These are phyloP conservation scores for Metschnikowia chrysomelidarum DNA, from an alignment of 805 yeast genomes.

Conservation along the genomic window DNA sequence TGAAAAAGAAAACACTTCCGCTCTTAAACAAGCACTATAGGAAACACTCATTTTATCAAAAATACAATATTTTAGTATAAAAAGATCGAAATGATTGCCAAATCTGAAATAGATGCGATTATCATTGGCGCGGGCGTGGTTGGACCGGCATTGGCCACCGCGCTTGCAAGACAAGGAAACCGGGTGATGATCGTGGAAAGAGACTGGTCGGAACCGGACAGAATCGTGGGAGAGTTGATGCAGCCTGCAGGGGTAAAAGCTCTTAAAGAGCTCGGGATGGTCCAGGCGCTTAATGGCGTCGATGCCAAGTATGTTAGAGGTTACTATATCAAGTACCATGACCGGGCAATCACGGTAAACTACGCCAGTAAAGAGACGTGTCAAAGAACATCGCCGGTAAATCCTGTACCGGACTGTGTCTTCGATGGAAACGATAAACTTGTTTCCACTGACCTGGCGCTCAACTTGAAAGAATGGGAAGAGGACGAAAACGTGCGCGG, in stretches of 20 bases:
- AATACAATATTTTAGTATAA: too few species aligned
- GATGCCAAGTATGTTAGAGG: conserved; percentile 79
- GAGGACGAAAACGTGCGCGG: conserved; percentile 60
- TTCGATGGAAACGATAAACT: conserved; percentile 57
- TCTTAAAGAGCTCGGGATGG: conserved; percentile 78
- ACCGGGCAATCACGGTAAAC: conserved; percentile 55
- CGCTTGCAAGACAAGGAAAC: conserved; percentile 86
- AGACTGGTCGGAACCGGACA: conserved; percentile 88
- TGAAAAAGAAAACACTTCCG: too few species aligned
- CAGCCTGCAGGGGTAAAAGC: conserved; percentile 97
- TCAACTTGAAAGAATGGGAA: conserved; percentile 55
- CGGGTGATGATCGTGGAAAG: conserved; percentile 77
- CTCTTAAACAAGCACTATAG: too few species aligned
- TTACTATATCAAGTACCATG: conserved; percentile 71
- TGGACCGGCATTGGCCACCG: conserved; percentile 91
- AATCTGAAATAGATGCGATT: conserved; percentile 57
- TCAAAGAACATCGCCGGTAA: conserved; percentile 40
- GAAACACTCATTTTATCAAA: too few species aligned
- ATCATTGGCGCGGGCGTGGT: conserved; percentile 98
- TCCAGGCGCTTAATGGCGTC: conserved; percentile 66
- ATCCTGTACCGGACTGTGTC: conserved; percentile 55
- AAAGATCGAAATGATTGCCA: too few species aligned
- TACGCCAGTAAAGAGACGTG: conserved; percentile 64
- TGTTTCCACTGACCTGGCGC: conserved; percentile 41
- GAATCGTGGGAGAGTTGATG: conserved; percentile 95